Percentiles rank a stretch among this genome's conserved stretches.
Conservation (phyloP, 768 basidiomycete genomes). For the Boletellus emodensis region DNA sequence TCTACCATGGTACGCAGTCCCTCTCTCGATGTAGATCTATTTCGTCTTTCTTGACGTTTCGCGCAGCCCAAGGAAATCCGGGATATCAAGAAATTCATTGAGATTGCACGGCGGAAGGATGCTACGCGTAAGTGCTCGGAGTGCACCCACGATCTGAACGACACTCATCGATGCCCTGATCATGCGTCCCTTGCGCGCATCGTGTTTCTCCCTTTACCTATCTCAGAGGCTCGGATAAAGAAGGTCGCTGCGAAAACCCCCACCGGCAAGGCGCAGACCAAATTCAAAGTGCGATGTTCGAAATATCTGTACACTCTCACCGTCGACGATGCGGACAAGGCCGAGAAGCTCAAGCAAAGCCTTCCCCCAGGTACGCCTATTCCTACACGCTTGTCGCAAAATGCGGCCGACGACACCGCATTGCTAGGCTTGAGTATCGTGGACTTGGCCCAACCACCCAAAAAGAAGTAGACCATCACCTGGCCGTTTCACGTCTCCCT, state of each 20-base stretch:
- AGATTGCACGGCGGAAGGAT: constrained; percentile 96
- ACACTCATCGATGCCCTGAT: not conserved
- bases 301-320: constrained; percentile 97
- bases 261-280: constrained; percentile 77
- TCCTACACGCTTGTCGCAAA: not conserved
- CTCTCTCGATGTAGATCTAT: not conserved
- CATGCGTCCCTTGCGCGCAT: not conserved
- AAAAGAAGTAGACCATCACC: constrained; percentile 62
- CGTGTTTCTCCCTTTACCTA: too few relatives aligned
- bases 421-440: constrained; percentile 63
- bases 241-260: constrained; percentile 71
- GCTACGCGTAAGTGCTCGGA: constrained; percentile 71
- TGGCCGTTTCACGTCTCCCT: not conserved
- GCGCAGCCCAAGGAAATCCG: constrained; percentile 91
- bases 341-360: constrained; percentile 93
- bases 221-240: constrained; percentile 94
- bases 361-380: constrained; percentile 82
- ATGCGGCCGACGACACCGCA: not conserved
- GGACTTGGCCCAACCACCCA: constrained; percentile 56
- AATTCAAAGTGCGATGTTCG: constrained; percentile 98
- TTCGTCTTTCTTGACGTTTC: constrained; percentile 2
- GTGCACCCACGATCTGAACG: not conserved
- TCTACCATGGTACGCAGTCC: constrained; percentile 25
- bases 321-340: constrained; percentile 95
- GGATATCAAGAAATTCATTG: constrained; percentile 98